Base-by-base conservation (phyloP, 805 yeast species). In the fission yeast (Schizosaccharomyces pombe) region DNA sequence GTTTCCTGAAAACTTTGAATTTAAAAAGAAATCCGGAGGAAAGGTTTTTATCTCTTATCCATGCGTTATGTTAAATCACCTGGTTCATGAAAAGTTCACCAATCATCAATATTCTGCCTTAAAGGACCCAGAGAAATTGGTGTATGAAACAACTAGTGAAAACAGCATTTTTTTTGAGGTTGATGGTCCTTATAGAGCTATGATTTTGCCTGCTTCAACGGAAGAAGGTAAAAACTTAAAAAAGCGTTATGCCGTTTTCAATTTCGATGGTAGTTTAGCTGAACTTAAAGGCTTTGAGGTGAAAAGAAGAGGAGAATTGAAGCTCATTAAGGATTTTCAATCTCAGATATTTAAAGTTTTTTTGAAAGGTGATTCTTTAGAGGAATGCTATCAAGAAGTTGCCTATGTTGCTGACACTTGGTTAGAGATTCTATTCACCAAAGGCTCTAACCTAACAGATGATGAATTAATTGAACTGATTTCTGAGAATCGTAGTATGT, bases 111-210 rank as follows among this genome's bases (percentile, higher is more conserved):
- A 93, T 62, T 97, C 89, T 66, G 85, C 82, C 54, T 69, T 87
- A 52, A 77, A 75, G 1, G 94, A 89, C 63, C 79, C 84, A 0
- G 73, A 72, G 1, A 73, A 70, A 19, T 74, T 77, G 63, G 76
- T 75, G 60, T 91, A 89, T 67, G 78, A 80, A 55, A 81, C 86
- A 0, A 75, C 75, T 52, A 79, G 89, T 22, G 98, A 91, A 62
- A 91, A 91, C 66, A 82, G 95, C 14, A 91, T 91, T 67, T 89
- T 89, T 68, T 91, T 91, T 60, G 99, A 91, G 65, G 95, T 93
- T 19, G 99, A 91, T 70, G 99, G 99, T 9, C 99, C 99, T 1
- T 91, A 91, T 64, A 82, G 79, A 62, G 98, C 98, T 0, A 91
- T 91, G 98, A 77, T 91, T 56, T 72, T 91, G 54, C 99, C 99